These are phyloP conservation scores for Bolboschoenus planiculmis DNA, from an alignment of 176 grass and related monocot genomes.

Conservation along the genomic window DNA sequence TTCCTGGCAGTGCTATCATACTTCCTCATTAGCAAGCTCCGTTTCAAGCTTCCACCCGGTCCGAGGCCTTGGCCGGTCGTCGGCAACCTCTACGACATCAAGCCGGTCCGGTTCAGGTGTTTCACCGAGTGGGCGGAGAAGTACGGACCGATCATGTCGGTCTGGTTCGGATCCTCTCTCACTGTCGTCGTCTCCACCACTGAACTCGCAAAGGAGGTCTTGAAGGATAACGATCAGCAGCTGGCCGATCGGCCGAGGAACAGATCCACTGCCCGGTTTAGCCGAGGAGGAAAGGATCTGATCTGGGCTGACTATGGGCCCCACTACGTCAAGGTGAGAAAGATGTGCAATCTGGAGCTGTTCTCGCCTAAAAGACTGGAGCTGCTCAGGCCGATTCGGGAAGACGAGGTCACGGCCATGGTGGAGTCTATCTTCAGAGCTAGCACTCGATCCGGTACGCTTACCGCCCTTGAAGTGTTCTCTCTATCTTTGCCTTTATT, in stretches of 20 bases:
- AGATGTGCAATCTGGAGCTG: slow-evolving; percentile 68
- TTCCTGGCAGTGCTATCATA: slow-evolving; percentile 9
- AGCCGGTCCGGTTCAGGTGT: slow-evolving; percentile 66
- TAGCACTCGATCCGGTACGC: slow-evolving; percentile 33
- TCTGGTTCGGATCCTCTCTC: slow-evolving; percentile 45
- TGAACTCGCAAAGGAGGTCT: slow-evolving; percentile 54
- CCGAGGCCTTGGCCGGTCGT: slow-evolving; percentile 57
- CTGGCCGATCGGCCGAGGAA: slow-evolving; percentile 48
- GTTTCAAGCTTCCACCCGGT: slow-evolving; percentile 45
- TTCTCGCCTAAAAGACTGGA: slow-evolving; percentile 52
- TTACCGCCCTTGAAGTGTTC: not conserved
- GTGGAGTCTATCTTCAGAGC: slow-evolving; percentile 43
- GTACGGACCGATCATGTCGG: slow-evolving; percentile 63
- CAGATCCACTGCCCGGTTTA: slow-evolving; percentile 39
- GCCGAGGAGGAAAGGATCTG: slow-evolving; percentile 47
- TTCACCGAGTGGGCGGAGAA: slow-evolving; percentile 59
- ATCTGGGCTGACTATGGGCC: slow-evolving; percentile 74
- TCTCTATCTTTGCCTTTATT: too few species aligned
- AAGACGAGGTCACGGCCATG: slow-evolving; percentile 74
- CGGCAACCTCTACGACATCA: slow-evolving; percentile 72
- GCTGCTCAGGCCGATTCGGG: slow-evolving; percentile 52
- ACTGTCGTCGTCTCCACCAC: slow-evolving; percentile 54
- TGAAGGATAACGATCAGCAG: slow-evolving; percentile 61
- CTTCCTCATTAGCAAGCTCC: slow-evolving; percentile 28
- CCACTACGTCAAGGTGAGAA: slow-evolving; percentile 75